These are phyloP conservation scores for Bretschneidera sinensis DNA, from an alignment of 345 rosid species.

Conservation along the genomic window DNA sequence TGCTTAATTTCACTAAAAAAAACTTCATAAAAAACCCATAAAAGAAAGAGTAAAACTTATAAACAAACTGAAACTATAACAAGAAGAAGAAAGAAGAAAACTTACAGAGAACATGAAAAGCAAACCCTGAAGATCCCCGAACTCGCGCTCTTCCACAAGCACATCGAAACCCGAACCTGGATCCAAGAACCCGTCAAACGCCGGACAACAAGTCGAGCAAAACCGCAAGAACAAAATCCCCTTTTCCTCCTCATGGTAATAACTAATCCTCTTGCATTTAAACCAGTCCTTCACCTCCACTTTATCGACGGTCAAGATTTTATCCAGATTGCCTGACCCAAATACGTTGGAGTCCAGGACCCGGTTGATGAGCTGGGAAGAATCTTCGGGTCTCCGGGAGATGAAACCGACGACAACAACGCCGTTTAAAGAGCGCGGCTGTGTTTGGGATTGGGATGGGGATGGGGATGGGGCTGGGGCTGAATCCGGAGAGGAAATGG, in stretches of 20 bases:
- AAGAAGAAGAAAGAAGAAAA: conserved; percentile 6
- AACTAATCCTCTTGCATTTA: conserved; percentile 54
- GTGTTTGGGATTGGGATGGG: conserved; percentile 17
- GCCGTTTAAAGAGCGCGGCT: conserved; percentile 37
- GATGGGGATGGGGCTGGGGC: conserved; percentile 18
- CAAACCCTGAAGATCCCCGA: conserved; percentile 79
- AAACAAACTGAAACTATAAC: background rate
- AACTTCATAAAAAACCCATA: too few relatives aligned
- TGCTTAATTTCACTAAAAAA: background rate
- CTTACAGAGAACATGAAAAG: conserved; percentile 91
- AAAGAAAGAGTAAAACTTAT: background rate
- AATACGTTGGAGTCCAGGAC: conserved; percentile 55
- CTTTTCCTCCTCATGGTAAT: conserved; percentile 59
- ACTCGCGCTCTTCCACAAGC: conserved; percentile 53
- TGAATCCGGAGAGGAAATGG: conserved; percentile 24
- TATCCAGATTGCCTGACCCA: conserved; percentile 58
- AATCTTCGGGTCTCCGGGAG: conserved; percentile 46
- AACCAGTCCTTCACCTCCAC: conserved; percentile 62
- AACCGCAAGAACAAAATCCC: conserved; percentile 64
- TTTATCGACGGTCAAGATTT: conserved; percentile 25
- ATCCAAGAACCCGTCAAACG: conserved; percentile 20
- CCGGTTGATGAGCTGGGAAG: conserved; percentile 63
- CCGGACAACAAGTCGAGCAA: conserved; percentile 54
- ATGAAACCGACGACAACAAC: conserved; percentile 71
- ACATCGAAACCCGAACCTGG: conserved; percentile 40